Evolutionary conservation across 192 early-diverging fungal genomes (phyloP), one percentile per base, ranked within the genome.

Genomic region (Backusella parvicylindrica): DNA sequence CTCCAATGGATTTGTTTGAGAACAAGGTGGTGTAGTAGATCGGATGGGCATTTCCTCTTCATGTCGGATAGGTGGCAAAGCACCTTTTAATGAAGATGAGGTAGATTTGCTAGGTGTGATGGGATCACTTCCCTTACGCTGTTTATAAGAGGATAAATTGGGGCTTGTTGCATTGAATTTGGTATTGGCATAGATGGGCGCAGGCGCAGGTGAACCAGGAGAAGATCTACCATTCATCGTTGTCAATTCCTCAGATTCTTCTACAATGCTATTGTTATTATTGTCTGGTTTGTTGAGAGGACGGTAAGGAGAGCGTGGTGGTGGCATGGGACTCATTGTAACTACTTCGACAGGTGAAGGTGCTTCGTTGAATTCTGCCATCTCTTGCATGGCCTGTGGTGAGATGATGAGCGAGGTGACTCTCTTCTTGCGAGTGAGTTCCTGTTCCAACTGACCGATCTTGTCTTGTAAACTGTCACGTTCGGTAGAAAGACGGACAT

Each of bases 401-500:
- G 64, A 50, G 35, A 76, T 63, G 6, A 76, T 26, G 36, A 76
- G 18, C 13, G 67, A 70, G n/a, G 75, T 53, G 1, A 50, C 49
- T 26, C 75, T 53, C n/a, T 76, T 68, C 36, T 53, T 68, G 31
- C 43, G 36, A 32, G 49, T 28, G 6, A 56, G 1, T 35, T 79
- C 69, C 21, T 74, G 71, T 32, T 81, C 75, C 1, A 81, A 36
- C 31, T 49, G 40, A 12, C 75, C 63, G 12, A 75, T 64, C 36
- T 78, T 79, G 38, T 47, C 66, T 36, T 79, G 77, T 12, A 86
- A 41, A 6, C 75, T 76, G 60, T 86, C 85, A 40, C 84, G 70
- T 47, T 85, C 86, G 2, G 83, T 53, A 1, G 77, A 74, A 53
- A 87, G 38, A 37, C 76, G 73, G 37, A 81, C 75, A 30, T 86